These are phyloP conservation scores for Stromatinia cepivora DNA, from an alignment of 2,329 filamentous ascomycete species.

Conservation along the genomic window DNA sequence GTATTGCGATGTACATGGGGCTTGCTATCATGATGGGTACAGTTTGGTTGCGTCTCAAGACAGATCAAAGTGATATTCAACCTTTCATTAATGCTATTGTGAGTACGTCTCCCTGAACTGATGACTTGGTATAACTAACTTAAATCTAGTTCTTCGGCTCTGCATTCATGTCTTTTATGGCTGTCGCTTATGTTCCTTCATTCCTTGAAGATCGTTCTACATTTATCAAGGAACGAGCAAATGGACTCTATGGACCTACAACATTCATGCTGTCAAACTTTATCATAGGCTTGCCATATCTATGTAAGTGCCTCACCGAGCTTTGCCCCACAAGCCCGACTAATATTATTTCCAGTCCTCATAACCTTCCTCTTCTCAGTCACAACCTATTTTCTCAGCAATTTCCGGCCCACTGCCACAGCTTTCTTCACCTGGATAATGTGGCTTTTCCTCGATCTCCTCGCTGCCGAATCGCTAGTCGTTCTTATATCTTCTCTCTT, in stretches of 20 bases:
- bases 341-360: conserved; percentile 50
- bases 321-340: neutral
- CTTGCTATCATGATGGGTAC: conserved; percentile 87
- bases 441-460: conserved; percentile 82
- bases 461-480: conserved; percentile 80
- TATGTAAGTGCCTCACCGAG: conserved; percentile 51
- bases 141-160: conserved; percentile 60
- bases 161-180: conserved; percentile 79
- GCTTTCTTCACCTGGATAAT: conserved; percentile 78
- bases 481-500: conserved; percentile 72
- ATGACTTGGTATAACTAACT: neutral
- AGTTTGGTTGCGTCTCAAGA: conserved; percentile 73
- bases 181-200: conserved; percentile 80
- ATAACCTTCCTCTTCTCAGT: conserved; percentile 75
- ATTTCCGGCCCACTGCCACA: conserved; percentile 64
- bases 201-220: conserved; percentile 76
- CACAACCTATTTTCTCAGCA: conserved; percentile 77
- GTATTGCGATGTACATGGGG: conserved; percentile 77
- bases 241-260: conserved; percentile 75
- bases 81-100: conserved; percentile 79
- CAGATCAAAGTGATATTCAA: conserved; percentile 71
- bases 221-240: conserved; percentile 75
- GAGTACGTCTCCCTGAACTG: conserved; percentile 30
- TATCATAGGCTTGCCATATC: conserved; percentile 75
- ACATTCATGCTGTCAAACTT: conserved; percentile 79